Evolutionary conservation across 2,329 filamentous ascomycete species (phyloP).

Genomic region (Epichloe baconii): DNA sequence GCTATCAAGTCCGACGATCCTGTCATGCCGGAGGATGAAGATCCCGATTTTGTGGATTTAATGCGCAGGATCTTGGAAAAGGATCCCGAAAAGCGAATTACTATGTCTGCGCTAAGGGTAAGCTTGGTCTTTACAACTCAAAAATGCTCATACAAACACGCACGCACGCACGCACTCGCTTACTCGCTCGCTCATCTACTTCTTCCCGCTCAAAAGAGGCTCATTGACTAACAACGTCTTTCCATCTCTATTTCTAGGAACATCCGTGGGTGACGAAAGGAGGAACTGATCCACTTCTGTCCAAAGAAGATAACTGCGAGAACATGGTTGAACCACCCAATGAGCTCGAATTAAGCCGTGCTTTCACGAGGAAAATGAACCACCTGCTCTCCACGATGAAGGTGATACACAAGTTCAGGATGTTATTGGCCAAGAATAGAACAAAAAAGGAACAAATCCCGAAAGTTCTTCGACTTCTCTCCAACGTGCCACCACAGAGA

Average conservation of each 20-base stretch:
- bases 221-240: background rate
- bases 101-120: constrained; percentile 71
- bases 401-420: constrained; percentile 82
- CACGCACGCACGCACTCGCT: background rate
- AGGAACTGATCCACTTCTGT: constrained; percentile 65
- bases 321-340: constrained; percentile 73
- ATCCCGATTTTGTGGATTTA: constrained; percentile 60
- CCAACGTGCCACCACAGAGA: background rate
- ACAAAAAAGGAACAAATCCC: constrained; percentile 7
- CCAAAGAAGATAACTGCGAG: constrained; percentile 74
- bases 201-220: background rate
- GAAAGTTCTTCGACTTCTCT: background rate
- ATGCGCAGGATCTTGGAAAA: constrained; percentile 69
- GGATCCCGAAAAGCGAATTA: constrained; percentile 69
- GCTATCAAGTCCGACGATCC: constrained; percentile 64
- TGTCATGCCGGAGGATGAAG: constrained; percentile 47
- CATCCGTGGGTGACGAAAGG: constrained; percentile 87
- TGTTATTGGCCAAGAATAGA: constrained; percentile 37
- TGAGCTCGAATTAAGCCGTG: constrained; percentile 77
- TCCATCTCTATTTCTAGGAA: constrained; percentile 36
- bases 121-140: constrained; percentile 17
- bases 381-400: constrained; percentile 82
- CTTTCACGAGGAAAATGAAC: constrained; percentile 81
- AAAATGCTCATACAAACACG: background rate
- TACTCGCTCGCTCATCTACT: background rate